These are phyloP conservation scores for Asterophora lycoperdoides DNA, from an alignment of 768 basidiomycete genomes.

Conservation along the genomic window DNA sequence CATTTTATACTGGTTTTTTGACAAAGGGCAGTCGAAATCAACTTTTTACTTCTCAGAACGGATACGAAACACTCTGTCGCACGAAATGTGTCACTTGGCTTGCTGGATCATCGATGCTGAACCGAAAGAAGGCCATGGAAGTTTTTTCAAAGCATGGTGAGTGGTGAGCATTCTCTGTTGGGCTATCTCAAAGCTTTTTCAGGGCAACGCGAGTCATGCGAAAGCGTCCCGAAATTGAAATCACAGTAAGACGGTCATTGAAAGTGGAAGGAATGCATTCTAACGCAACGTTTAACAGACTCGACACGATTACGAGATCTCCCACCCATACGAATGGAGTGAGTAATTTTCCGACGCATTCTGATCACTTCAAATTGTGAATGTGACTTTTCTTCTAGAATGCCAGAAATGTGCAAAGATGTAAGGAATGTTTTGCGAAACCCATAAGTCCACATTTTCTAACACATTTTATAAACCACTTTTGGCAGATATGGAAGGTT, in stretches of 20 bases:
- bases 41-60: constrained; percentile 53
- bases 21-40: neutral
- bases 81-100: constrained; percentile 92
- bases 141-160: constrained; percentile 68
- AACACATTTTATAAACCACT: neutral
- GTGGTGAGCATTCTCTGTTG: constrained; percentile 12
- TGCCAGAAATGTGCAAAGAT: constrained; percentile 61
- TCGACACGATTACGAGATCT: constrained; percentile 71
- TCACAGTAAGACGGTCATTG: constrained; percentile 45
- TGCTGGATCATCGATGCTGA: constrained; percentile 76
- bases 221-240: constrained; percentile 62
- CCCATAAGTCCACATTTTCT: constrained; percentile 1
- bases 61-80: constrained; percentile 76
- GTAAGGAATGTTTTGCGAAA: constrained; percentile 32
- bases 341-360: constrained; percentile 23
- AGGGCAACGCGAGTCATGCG: constrained; percentile 74
- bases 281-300: constrained; percentile 38
- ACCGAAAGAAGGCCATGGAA: constrained; percentile 70
- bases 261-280: neutral
- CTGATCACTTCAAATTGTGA: constrained; percentile 1
- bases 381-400: constrained; percentile 33
- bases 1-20: neutral
- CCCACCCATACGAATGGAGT: constrained; percentile 74
- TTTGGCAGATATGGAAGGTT: constrained; percentile 62
- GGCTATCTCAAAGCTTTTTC: neutral